Evolutionary conservation across 192 early-diverging fungal species (phyloP).

Genomic region (Coemansia javaensis): DNA sequence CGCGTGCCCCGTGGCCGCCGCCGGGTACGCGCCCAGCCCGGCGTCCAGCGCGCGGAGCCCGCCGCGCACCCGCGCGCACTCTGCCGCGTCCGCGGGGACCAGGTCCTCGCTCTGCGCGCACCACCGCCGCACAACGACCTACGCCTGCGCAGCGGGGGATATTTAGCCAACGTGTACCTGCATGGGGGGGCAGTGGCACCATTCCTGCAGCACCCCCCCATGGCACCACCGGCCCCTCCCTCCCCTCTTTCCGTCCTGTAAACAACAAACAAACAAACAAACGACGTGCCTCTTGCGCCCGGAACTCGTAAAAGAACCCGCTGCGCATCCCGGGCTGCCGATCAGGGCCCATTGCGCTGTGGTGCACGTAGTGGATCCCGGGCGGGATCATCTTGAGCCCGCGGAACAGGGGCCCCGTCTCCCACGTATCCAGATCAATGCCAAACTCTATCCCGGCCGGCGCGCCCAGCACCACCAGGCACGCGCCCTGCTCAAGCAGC

Average conservation of each 20-base stretch:
- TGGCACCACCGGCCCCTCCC: too few relatives aligned
- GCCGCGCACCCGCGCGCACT: conserved; percentile 59
- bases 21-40: conserved; percentile 76
- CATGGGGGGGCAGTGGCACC: too few relatives aligned
- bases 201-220: too few relatives aligned
- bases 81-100: conserved; percentile 48
- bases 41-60: conserved; percentile 76
- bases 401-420: conserved; percentile 82
- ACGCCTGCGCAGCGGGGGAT: background rate
- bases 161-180: too few relatives aligned
- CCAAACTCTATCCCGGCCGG: conserved; percentile 82
- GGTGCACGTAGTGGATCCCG: conserved; percentile 90
- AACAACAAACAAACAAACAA: too few relatives aligned
- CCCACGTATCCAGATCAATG: conserved; percentile 86
- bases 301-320: conserved; percentile 76
- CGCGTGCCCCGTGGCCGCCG: conserved; percentile 52
- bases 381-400: conserved; percentile 93
- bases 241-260: too few relatives aligned
- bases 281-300: conserved; percentile 52
- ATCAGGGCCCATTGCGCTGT: too few relatives aligned
- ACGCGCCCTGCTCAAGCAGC: conserved; percentile 72
- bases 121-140: conserved; percentile 84
- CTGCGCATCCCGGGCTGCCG: conserved; percentile 54
- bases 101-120: conserved; percentile 68
- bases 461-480: conserved; percentile 77